Evolutionary conservation across 495 filamentous ascomycete genomes (phyloP).

Genomic region (Lepraria neglecta): DNA sequence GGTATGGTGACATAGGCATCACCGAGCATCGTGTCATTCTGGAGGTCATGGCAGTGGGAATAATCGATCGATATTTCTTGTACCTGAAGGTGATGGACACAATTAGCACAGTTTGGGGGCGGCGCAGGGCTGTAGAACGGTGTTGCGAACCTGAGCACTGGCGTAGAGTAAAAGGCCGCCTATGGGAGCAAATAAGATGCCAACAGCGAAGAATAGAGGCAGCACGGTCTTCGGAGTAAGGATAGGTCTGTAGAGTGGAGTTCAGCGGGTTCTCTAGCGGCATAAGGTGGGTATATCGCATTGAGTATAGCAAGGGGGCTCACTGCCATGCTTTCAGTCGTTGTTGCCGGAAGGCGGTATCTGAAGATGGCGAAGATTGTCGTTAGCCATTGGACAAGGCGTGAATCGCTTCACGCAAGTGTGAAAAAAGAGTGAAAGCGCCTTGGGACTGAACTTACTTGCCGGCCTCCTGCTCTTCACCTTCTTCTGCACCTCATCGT

Average conservation of each 20-base stretch:
- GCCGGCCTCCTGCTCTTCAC: slow-evolving; percentile 78
- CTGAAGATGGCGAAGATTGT: slow-evolving; percentile 36
- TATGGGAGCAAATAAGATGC: slow-evolving; percentile 81
- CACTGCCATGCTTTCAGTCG: slow-evolving; percentile 93
- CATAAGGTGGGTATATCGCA: background rate
- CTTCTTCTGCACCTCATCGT: slow-evolving; percentile 58
- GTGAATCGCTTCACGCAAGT: slow-evolving; percentile 1
- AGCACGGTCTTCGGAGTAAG: slow-evolving; percentile 88
- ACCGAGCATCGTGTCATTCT: slow-evolving; percentile 29
- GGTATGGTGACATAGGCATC: slow-evolving; percentile 37
- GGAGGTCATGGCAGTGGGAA: slow-evolving; percentile 61
- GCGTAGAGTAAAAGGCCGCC: slow-evolving; percentile 80
- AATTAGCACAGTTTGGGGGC: slow-evolving; percentile 18
- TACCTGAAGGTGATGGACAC: slow-evolving; percentile 49
- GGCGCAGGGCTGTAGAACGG: background rate
- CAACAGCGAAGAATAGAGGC: slow-evolving; percentile 80
- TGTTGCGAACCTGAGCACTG: slow-evolving; percentile 55
- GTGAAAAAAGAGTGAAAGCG: background rate
- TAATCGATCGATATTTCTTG: slow-evolving; percentile 90
- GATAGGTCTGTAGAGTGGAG: slow-evolving; percentile 58
- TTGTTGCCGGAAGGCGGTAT: slow-evolving; percentile 90
- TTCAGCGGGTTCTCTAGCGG: slow-evolving; percentile 1
- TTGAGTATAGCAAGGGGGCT: slow-evolving; percentile 31
- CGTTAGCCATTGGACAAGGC: background rate
- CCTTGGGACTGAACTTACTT: slow-evolving; percentile 48